Base-by-base conservation (phyloP, 1,284 basidiomycete species). In the Hymenochaete sp. region DNA sequence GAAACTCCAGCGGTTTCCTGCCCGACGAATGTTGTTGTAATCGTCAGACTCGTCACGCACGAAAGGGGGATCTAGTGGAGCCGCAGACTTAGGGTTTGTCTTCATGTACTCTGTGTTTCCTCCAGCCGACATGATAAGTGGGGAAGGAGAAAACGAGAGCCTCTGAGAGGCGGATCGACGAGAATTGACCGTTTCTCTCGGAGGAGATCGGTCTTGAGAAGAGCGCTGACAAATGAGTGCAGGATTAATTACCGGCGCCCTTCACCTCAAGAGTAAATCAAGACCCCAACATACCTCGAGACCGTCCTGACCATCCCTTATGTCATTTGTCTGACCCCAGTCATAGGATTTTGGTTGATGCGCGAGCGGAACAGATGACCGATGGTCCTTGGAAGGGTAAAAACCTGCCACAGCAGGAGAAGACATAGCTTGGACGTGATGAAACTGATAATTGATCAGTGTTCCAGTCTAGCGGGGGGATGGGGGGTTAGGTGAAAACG, bases 381-480 rank as follows among this genome's bases (percentile, higher is more conserved):
- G 59, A 56, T 68, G 63, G 61, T 69, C 64, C 46, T 62, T 54
- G 53, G 59, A 56, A 54, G 57, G 62, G 59, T 66, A 68, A 62
- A 58, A 65, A 58, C 62, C 60, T 52, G 56, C 51, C 43, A 55
- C 57, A 57, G 65, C 55, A 55, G 67, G 61, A 56, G 67, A 61
- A 55, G 69, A 63, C 71, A 74, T 75, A 61, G 75, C 71, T 68
- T 68, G 65, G 65, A 69, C 67, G 67, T 70, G 70, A 76, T 72
- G 67, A 69, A 68, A 62, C 66, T 62, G 64, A 61, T 19, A 35
- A 33, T 18, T 14, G 25, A 27, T 14, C 25, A 37, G 24, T 13
- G 21, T 14, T 11, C 19, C 13, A 16, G 29, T 42, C 47, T 55
- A 53, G 32, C 49, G 42, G 53, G 56, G 45, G 32, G 25, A 50